Conservation (phyloP, 352 stramenopile genomes). For the Pythium guiyangense region DNA sequence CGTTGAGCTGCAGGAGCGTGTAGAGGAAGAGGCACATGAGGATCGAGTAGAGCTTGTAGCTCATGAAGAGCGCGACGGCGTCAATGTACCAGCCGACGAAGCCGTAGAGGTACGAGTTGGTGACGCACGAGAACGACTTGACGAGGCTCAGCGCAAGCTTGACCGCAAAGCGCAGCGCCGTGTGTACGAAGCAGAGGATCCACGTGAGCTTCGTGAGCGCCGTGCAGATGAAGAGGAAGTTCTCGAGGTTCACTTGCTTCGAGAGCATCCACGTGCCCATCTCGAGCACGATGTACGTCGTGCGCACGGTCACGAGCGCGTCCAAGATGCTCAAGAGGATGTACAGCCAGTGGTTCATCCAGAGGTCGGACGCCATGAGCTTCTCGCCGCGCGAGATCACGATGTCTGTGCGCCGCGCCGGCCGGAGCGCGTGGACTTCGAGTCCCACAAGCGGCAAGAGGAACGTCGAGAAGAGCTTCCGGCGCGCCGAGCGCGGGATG, state of each 20-base stretch:
- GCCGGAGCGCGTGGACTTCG: constrained; percentile 25
- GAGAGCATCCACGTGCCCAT: constrained; percentile 54
- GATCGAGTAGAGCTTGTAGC: constrained; percentile 44
- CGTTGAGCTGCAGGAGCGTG: constrained; percentile 13
- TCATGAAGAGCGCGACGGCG: constrained; percentile 35
- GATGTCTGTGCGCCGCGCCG: constrained; percentile 23
- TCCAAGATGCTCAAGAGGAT: constrained; percentile 50
- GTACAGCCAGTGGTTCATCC: constrained; percentile 73
- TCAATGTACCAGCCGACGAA: constrained; percentile 26
- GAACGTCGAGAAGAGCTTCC: constrained; percentile 21
- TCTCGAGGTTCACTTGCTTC: constrained; percentile 37
- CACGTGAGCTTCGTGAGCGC: constrained; percentile 44
- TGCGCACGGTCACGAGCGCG: constrained; percentile 31
- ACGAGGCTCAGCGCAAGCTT: constrained; percentile 20
- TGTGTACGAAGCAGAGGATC: constrained; percentile 46
- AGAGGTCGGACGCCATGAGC: constrained; percentile 53
- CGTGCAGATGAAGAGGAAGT: constrained; percentile 48
- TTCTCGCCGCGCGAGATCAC: constrained; percentile 27
- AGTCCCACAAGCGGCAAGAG: constrained; percentile 41
- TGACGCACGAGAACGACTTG: constrained; percentile 33
- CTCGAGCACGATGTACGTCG: constrained; percentile 37
- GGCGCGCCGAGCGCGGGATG: constrained; percentile 16
- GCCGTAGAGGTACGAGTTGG: constrained; percentile 17
- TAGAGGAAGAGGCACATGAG: constrained; percentile 18
- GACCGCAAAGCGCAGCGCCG: constrained; percentile 18